Conservation (phyloP, 2,329 filamentous ascomycete genomes). For the Talaromyces sp. region DNA sequence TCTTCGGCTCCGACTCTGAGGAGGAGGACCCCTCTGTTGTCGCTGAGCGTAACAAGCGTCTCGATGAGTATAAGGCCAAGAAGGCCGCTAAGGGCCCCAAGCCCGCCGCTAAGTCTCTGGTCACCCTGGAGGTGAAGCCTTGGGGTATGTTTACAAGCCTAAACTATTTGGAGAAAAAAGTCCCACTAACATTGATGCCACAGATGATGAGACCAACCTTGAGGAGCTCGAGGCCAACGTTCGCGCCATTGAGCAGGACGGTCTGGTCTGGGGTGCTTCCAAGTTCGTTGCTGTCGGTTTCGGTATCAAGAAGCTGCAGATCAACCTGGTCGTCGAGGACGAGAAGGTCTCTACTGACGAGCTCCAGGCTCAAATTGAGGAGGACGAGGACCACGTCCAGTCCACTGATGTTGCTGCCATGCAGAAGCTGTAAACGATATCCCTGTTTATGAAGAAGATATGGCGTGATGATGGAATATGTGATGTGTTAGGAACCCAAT, state of each 20-base stretch:
- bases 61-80: constrained; percentile 95
- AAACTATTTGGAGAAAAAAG: not conserved
- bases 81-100: constrained; percentile 85
- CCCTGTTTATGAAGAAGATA: constrained; percentile 35
- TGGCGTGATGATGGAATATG: constrained; percentile 40
- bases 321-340: constrained; percentile 96
- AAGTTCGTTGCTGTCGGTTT: constrained; percentile 89
- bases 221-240: constrained; percentile 77
- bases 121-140: constrained; percentile 96
- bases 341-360: constrained; percentile 90
- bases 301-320: constrained; percentile 99
- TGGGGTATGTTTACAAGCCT: constrained; percentile 74
- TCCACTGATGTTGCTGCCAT: constrained; percentile 86
- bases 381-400: constrained; percentile 93
- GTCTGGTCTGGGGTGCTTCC: constrained; percentile 92
- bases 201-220: constrained; percentile 94
- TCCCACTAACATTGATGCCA: constrained; percentile 22
- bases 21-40: constrained; percentile 89
- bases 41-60: constrained; percentile 80
- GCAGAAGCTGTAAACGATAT: constrained; percentile 77
- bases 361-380: constrained; percentile 82
- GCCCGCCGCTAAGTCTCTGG: constrained; percentile 91
- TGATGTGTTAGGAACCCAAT: constrained; percentile 40
- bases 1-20: constrained; percentile 92
- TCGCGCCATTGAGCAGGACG: constrained; percentile 83